These are phyloP conservation scores for Hysterium pulicare DNA, from an alignment of 2,329 filamentous ascomycete genomes.

Conservation along the genomic window DNA sequence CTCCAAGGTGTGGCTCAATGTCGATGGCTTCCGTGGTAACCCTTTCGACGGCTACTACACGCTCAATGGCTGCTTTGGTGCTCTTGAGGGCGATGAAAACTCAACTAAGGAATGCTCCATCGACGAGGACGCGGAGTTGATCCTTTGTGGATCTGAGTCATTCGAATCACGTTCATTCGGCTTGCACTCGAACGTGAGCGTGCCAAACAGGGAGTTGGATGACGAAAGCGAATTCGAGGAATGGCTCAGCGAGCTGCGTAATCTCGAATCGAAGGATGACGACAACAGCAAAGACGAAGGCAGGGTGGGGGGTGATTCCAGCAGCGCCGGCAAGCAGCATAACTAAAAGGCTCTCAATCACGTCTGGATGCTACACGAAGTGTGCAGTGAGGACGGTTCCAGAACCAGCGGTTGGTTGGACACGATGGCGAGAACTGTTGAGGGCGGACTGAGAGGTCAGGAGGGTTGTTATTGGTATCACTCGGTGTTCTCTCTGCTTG, in stretches of 20 bases:
- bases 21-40: conserved; percentile 38
- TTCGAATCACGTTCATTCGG: too few relatives aligned
- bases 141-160: conserved; percentile 19
- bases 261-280: background rate
- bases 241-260: background rate
- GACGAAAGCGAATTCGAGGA: background rate
- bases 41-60: conserved; percentile 23
- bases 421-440: too few relatives aligned
- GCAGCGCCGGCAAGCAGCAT: too few relatives aligned
- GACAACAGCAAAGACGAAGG: background rate
- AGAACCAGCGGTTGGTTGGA: too few relatives aligned
- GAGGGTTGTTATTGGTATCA: too few relatives aligned
- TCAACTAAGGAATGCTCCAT: conserved; percentile 15
- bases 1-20: conserved; percentile 40
- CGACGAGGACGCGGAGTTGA: conserved; percentile 22
- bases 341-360: too few relatives aligned
- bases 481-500: too few relatives aligned
- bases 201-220: background rate
- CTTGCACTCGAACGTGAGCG: too few relatives aligned
- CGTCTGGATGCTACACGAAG: too few relatives aligned
- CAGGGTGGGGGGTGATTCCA: too few relatives aligned
- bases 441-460: too few relatives aligned
- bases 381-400: too few relatives aligned
- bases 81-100: conserved; percentile 10
- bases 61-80: conserved; percentile 18